phyloP scores from a whole-genome alignment of 225 moss, liverwort and hornwort species.

The Physcomitrellopsis africana region DNA sequence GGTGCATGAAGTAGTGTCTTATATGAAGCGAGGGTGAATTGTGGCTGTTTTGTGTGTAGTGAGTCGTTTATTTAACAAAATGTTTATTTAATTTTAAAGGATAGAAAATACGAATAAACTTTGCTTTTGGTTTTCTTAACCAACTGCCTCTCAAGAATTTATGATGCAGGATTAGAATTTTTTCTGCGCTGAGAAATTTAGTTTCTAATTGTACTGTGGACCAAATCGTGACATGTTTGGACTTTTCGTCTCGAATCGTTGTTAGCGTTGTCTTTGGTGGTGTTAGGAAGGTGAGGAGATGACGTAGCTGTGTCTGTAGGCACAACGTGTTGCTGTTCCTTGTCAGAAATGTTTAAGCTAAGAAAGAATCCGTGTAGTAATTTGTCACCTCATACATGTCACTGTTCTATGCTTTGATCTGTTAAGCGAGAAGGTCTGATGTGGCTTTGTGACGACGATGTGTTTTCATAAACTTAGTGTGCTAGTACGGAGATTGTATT shows the following conservation, averaged over 20 bases:
- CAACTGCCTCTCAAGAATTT: no score
- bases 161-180: no score
- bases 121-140: neutral
- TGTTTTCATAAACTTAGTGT: conserved; percentile 4
- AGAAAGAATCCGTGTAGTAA: neutral
- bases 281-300: conserved; percentile 2
- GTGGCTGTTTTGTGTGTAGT: neutral
- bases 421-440: neutral
- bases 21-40: neutral
- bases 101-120: neutral
- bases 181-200: neutral
- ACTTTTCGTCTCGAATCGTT: neutral
- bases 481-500: neutral
- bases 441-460: neutral
- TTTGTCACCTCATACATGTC: neutral
- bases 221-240: neutral
- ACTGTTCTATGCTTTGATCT: neutral
- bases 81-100: no score
- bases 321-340: neutral
- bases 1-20: no score
- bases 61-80: neutral
- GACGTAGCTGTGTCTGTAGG: neutral
- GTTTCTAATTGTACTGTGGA: neutral
- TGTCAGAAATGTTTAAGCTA: neutral
- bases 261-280: neutral